phyloP scores from a whole-genome alignment of 2,329 filamentous ascomycete genomes.

The Calonectria hongkongensis region DNA sequence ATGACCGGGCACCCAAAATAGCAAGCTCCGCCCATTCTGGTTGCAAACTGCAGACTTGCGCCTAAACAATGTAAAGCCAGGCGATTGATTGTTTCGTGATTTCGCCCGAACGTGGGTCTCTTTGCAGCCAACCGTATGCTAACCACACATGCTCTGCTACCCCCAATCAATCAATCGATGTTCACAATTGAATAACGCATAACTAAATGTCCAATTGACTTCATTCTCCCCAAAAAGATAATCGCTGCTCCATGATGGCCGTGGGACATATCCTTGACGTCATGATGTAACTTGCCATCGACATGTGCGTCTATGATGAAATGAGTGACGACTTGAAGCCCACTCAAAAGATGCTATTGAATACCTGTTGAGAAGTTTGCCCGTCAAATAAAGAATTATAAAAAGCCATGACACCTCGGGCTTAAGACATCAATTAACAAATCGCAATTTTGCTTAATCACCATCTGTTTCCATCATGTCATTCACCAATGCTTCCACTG shows the following conservation, averaged over 20 bases:
- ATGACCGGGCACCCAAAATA: slow-evolving; percentile 22
- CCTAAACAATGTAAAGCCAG: neutral
- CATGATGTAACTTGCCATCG: slow-evolving; percentile 35
- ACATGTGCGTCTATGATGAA: slow-evolving; percentile 54
- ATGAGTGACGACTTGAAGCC: slow-evolving; percentile 49
- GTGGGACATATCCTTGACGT: slow-evolving; percentile 39
- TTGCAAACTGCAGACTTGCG: neutral
- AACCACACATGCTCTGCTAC: neutral
- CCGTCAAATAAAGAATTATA: slow-evolving; percentile 12
- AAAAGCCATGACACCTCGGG: neutral
- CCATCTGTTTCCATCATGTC: slow-evolving; percentile 61
- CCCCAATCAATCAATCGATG: neutral
- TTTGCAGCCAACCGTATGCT: neutral
- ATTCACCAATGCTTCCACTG: slow-evolving; percentile 74
- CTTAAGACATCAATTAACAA: neutral
- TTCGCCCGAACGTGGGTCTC: neutral
- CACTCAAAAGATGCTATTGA: neutral
- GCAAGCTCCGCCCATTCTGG: neutral
- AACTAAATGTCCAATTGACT: neutral
- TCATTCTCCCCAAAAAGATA: slow-evolving; percentile 1
- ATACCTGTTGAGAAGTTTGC: neutral
- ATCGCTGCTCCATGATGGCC: slow-evolving; percentile 19
- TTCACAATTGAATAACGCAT: neutral
- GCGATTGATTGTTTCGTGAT: slow-evolving; percentile 4
- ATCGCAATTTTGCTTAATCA: neutral